A percentile compares a stretch with the other conserved stretches of the same genome.
phyloP scores from a whole-genome alignment of 371 early-diverging fungal species.

The Mortierella sp. region DNA sequence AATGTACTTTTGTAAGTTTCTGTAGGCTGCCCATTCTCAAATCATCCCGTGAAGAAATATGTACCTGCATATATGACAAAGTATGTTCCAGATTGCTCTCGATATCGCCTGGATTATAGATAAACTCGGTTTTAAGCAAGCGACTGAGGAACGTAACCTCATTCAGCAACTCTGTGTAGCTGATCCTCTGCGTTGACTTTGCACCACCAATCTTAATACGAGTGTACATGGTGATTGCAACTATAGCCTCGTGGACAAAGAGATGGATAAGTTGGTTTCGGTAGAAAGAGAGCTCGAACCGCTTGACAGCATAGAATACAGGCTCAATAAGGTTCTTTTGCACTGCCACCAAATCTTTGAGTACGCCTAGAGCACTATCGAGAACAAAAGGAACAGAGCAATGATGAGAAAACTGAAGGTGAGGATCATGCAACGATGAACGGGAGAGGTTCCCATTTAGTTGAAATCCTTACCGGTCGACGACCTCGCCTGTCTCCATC shows the following conservation, averaged over 20 bases:
- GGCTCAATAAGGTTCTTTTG: constrained; percentile 86
- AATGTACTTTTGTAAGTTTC: constrained; percentile 14
- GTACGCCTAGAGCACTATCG: constrained; percentile 71
- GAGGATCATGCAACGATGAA: not conserved
- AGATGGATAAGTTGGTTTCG: constrained; percentile 89
- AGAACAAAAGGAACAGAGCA: constrained; percentile 23
- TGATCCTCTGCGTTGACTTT: constrained; percentile 69
- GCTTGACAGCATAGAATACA: constrained; percentile 87
- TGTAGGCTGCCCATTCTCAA: constrained; percentile 13
- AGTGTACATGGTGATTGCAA: constrained; percentile 84
- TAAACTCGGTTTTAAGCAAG: constrained; percentile 86
- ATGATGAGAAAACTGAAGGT: constrained; percentile 17
- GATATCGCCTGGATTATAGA: constrained; percentile 84
- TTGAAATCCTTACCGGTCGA: constrained; percentile 64
- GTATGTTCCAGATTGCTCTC: constrained; percentile 79
- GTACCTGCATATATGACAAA: constrained; percentile 70
- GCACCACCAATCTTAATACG: constrained; percentile 83
- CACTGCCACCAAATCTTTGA: constrained; percentile 83
- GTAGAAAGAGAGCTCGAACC: constrained; percentile 90
- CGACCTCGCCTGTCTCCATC: constrained; percentile 74
- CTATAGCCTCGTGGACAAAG: constrained; percentile 87
- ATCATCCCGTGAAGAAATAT: constrained; percentile 23
- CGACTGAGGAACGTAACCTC: constrained; percentile 85
- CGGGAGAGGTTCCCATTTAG: not conserved
- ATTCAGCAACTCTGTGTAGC: constrained; percentile 65